A percentile compares a stretch with the other conserved stretches of the same genome.
Conservation (phyloP, 176 grass and related monocot genomes). For the Elymus sibiricus region DNA sequence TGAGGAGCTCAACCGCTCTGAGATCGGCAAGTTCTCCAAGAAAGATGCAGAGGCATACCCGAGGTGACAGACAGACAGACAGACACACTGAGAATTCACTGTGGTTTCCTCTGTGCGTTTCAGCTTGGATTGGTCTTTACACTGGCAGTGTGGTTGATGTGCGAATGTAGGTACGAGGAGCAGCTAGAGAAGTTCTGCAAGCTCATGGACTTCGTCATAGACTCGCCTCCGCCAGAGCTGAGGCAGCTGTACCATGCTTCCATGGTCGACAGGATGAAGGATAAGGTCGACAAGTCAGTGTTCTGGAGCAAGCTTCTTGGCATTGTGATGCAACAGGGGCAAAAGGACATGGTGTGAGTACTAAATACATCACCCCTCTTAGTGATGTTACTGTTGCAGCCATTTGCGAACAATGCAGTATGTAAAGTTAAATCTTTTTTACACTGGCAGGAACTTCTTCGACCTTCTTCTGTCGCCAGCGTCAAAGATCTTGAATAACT, state of each 20-base stretch:
- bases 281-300: conserved; percentile 68
- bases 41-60: conserved; percentile 76
- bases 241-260: conserved; percentile 46
- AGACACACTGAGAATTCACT: neutral
- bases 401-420: neutral
- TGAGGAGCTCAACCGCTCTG: conserved; percentile 62
- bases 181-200: conserved; percentile 81
- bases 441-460: conserved; percentile 68
- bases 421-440: neutral
- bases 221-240: conserved; percentile 67
- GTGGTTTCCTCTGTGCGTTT: neutral
- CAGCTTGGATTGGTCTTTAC: neutral
- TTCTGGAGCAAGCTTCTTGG: conserved; percentile 77
- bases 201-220: conserved; percentile 93
- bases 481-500: conserved; percentile 90
- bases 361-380: neutral
- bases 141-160: neutral
- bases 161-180: conserved; percentile 68
- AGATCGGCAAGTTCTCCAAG: conserved; percentile 93
- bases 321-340: conserved; percentile 57
- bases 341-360: conserved; percentile 96
- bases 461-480: conserved; percentile 87
- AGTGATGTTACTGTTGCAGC: neutral
- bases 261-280: conserved; percentile 66
- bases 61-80: conserved; percentile 27